Percentiles rank a stretch among this genome's conserved stretches.
Conservation (phyloP, 352 stramenopile species). For the Peronospora destructor region DNA sequence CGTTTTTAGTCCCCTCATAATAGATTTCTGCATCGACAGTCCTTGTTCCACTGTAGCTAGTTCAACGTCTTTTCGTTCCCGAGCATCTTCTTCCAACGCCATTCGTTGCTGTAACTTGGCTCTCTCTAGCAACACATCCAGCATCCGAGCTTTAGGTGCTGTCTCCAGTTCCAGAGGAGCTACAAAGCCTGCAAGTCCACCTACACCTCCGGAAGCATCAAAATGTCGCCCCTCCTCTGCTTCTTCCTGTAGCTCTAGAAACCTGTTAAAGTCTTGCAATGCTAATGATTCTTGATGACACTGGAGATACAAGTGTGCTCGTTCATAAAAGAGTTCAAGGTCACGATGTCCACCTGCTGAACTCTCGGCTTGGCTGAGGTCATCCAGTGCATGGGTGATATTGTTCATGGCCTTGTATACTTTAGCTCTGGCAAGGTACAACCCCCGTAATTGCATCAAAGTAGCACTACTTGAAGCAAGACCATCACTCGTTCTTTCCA, state of each 20-base stretch:
- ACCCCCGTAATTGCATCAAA: conserved; percentile 34
- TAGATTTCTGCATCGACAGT: conserved; percentile 5
- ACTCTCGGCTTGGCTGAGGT: conserved; percentile 43
- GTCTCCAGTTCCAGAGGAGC: conserved; percentile 17
- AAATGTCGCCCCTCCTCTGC: conserved; percentile 30
- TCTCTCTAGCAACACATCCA: conserved; percentile 57
- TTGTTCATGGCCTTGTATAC: conserved; percentile 55
- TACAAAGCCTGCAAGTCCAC: conserved; percentile 27
- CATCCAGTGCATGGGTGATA: conserved; percentile 41
- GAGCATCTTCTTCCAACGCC: conserved; percentile 41
- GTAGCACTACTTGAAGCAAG: conserved; percentile 18
- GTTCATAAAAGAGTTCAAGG: conserved; percentile 52
- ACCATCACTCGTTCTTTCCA: conserved; percentile 19
- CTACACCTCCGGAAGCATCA: conserved; percentile 29
- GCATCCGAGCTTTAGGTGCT: conserved; percentile 22
- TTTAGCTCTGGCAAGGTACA: conserved; percentile 49
- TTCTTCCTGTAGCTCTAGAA: conserved; percentile 61
- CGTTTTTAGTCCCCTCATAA: conserved; percentile 6
- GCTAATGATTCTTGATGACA: conserved; percentile 42
- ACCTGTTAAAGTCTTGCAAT: conserved; percentile 53
- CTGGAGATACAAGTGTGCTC: conserved; percentile 43
- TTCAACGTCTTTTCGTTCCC: conserved; percentile 39
- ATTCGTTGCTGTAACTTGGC: conserved; percentile 49
- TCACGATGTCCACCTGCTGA: conserved; percentile 41
- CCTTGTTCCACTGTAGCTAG: conserved; percentile 46